phyloP scores from a whole-genome alignment of 164 flowering plant species.

The Brasenia schreberi region DNA sequence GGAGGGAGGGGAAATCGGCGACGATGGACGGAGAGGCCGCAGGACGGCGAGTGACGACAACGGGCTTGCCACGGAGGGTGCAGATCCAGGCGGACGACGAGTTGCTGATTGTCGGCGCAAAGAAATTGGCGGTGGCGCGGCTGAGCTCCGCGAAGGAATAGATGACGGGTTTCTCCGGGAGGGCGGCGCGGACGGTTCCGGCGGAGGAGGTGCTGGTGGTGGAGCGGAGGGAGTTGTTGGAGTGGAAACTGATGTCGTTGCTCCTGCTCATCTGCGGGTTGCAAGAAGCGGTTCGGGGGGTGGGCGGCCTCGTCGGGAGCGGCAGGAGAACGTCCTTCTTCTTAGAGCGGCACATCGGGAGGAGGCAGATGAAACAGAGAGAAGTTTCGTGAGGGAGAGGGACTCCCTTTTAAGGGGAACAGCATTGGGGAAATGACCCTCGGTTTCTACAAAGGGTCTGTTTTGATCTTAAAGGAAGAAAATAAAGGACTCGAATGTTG shows the following conservation, averaged over 20 bases:
- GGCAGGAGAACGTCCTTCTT: too few relatives aligned
- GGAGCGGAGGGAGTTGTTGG: background rate
- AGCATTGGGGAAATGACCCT: too few relatives aligned
- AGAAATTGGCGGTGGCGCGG: slow-evolving; percentile 1
- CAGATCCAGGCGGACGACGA: slow-evolving; percentile 1
- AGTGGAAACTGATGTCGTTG: background rate
- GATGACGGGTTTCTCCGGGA: background rate
- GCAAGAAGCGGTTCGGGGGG: too few relatives aligned
- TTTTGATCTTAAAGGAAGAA: too few relatives aligned
- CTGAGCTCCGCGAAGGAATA: background rate
- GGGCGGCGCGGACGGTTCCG: background rate
- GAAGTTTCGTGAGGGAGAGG: too few relatives aligned
- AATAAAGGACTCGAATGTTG: too few relatives aligned
- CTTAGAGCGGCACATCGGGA: too few relatives aligned
- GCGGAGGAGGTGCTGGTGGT: background rate
- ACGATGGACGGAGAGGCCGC: background rate
- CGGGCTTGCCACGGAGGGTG: slow-evolving; percentile 2
- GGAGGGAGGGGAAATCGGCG: background rate
- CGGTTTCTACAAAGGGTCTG: too few relatives aligned
- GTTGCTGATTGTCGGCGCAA: background rate
- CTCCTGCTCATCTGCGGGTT: background rate
- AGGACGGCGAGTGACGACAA: background rate
- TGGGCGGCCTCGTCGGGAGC: too few relatives aligned
- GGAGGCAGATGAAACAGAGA: too few relatives aligned
- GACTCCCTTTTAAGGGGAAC: too few relatives aligned